Evolutionary conservation across 768 basidiomycete genomes (phyloP), one percentile per base, ranked within the genome.

Genomic region (Agaricus blazei): DNA sequence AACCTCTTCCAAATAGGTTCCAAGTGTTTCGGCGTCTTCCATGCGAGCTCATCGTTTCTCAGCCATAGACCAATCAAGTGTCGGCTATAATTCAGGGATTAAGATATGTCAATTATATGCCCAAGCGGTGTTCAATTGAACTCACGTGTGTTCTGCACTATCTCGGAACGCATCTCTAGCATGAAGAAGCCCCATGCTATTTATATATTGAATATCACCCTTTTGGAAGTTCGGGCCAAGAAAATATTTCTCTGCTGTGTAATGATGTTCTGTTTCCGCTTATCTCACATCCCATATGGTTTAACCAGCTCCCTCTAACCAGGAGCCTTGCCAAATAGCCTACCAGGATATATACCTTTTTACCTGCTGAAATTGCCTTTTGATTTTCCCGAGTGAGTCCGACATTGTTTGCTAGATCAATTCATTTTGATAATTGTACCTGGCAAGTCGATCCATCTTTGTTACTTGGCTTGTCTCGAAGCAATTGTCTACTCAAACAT

Each of bases 131-230:
- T 9, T n/a, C 9, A 23, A 4, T 26, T 24, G 29, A 9, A 70
- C 75, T 58, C 57, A 76, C 76, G 69, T 72, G 50, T 76, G 69
- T 58, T 72, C 66, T n/a, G 63, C 61, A 46, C 71, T 70, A 59
- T 78, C 76, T 34, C 63, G 59, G 58, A 78, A 78, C 8, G 66
- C 75, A 57, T 78, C 76, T 51, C 76, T 59, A 11, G 75, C 75
- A 59, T 78, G 76, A 47, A 78, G 63, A 43, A 78, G 57, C 0
- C 75, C 70, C 58, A 78, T 57, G 55, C 70, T 76, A 59, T 77
- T 78, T 64, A 78, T 76, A 60, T 76, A 78, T 58, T 78, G 76
- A 34, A 78, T 76, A 57, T 78, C 76, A 38, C 76, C 76, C 58
- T 77, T 78, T 60, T 75, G 68, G 67, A 78, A 76, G 51, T 77